Conservation (phyloP, 1,284 basidiomycete species). For the Trametes pubescens region DNA sequence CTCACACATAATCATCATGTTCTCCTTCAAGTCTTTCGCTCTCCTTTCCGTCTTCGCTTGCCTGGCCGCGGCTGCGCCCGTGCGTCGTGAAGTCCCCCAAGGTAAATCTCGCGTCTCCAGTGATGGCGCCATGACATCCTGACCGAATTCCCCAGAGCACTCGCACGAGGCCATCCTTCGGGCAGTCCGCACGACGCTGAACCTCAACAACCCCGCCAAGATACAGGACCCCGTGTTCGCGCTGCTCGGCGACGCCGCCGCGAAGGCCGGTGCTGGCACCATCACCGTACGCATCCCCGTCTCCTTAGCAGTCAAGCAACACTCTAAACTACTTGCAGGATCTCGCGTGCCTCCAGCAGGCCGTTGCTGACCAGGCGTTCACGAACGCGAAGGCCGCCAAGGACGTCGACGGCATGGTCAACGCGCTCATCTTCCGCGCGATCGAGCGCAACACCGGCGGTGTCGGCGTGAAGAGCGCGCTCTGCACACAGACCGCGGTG, state of each 20-base stretch:
- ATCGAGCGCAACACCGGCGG: constrained; percentile 71
- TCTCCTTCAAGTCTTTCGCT: constrained; percentile 51
- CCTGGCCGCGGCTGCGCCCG: constrained; percentile 51
- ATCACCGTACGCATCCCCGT: constrained; percentile 51
- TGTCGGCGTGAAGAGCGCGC: constrained; percentile 58
- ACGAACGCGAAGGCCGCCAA: constrained; percentile 72
- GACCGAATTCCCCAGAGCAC: constrained; percentile 56
- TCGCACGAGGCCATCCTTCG: constrained; percentile 67
- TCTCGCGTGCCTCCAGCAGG: constrained; percentile 71
- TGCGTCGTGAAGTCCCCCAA: constrained; percentile 72
- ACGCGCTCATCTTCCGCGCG: constrained; percentile 69
- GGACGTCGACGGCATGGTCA: constrained; percentile 64
- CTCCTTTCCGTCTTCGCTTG: constrained; percentile 46
- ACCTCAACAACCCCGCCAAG: constrained; percentile 64
- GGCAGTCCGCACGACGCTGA: constrained; percentile 55
- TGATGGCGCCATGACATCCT: constrained; percentile 1
- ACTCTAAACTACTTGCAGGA: constrained; percentile 49
- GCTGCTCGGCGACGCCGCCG: constrained; percentile 71
- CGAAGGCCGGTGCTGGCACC: constrained; percentile 58
- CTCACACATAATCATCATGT: constrained; percentile 48
- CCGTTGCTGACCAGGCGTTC: constrained; percentile 72
- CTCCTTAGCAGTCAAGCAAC: constrained; percentile 1
- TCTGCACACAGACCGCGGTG: constrained; percentile 63
- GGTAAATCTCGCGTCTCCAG: constrained; percentile 45
- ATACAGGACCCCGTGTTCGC: constrained; percentile 72